Base-by-base conservation (phyloP, 2,329 filamentous ascomycete genomes). In the Fusarium temperatum region DNA sequence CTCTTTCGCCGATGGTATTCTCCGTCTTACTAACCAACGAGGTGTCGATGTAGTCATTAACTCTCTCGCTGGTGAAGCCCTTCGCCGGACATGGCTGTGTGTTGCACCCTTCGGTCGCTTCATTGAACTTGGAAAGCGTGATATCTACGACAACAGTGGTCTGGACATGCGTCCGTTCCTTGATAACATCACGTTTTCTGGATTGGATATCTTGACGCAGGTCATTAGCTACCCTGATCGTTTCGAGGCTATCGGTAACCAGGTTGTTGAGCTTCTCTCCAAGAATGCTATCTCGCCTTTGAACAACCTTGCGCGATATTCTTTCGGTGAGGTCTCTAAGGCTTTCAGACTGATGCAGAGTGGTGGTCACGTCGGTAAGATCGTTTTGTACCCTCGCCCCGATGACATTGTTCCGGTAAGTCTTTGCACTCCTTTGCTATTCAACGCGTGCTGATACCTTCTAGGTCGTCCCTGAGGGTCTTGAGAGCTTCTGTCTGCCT, bases 11-110 rank as follows among this genome's bases (percentile, higher is more conserved):
- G 26, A 55, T 30, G 53, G 53, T 20, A 55, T 55, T 15, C 53
- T 55, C 8, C 53, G 53, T 14, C 53, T 55, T 17, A 55, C 53
- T 2, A 55, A 55, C 24, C 26, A 39, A 30, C 24, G 36, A 30
- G 83, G 83, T 6, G 79, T 84, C 6, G 79, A 84, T 28, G 61
- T 83, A 3, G 74, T 84, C 2, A 69, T 84, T 12, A 83, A 83
- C 63, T 81, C 78, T 1, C 69, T 83, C 0, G 63, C 78, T 1
- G 82, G 81, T 5, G 80, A 83, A 12, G 48, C 66, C 6, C 66
- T 84, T 84, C 28, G 81, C 83, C 5, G 62, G 68, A 10, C 78
- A 74, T 51, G 83, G 84, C 5, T 72, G 75, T 3, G 80, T 84
- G 61, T 54, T 18, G 53, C 53, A n/a, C 53, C 53, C 11, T 55